Percentiles rank a stretch among this genome's conserved stretches.
Evolutionary conservation across 352 stramenopile species (phyloP).

Genomic region (Globisporangium spiculum): DNA sequence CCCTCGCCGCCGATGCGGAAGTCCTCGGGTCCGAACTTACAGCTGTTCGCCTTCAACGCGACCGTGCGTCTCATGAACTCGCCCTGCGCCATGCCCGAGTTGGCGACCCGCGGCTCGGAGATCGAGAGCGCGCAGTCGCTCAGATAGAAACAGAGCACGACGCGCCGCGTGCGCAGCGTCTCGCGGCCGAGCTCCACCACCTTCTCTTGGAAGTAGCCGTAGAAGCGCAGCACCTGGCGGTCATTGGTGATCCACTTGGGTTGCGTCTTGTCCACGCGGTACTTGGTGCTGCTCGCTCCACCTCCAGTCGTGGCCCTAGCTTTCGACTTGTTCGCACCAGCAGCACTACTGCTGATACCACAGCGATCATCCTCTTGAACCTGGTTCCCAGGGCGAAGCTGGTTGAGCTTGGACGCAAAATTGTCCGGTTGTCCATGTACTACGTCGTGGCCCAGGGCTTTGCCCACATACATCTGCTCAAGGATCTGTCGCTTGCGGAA

Average conservation of each 20-base stretch:
- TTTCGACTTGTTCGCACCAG: background rate
- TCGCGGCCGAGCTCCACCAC: conserved; percentile 33
- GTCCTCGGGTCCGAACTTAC: conserved; percentile 57
- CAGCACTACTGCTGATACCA: conserved; percentile 1
- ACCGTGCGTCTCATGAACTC: conserved; percentile 82
- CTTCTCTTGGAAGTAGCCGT: conserved; percentile 84
- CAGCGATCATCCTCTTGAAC: background rate
- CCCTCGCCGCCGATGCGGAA: conserved; percentile 69
- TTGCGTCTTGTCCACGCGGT: conserved; percentile 42
- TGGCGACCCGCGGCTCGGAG: conserved; percentile 78
- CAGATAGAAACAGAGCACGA: conserved; percentile 84
- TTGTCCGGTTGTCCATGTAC: conserved; percentile 3
- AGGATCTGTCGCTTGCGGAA: conserved; percentile 64
- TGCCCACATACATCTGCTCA: conserved; percentile 59
- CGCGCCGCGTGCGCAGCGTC: conserved; percentile 38
- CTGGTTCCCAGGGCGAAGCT: conserved; percentile 3
- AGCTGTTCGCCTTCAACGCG: conserved; percentile 32
- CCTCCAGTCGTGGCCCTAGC: background rate
- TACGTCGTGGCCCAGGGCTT: conserved; percentile 15
- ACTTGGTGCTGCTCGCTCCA: conserved; percentile 31
- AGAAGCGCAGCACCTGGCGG: conserved; percentile 88
- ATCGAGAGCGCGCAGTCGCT: conserved; percentile 84
- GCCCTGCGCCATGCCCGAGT: conserved; percentile 88
- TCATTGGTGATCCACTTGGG: conserved; percentile 71
- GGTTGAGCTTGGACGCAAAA: conserved; percentile 20